These are phyloP conservation scores for Rhizoclosmatium globosum DNA, from an alignment of 192 early-diverging fungal species.

Conservation along the genomic window DNA sequence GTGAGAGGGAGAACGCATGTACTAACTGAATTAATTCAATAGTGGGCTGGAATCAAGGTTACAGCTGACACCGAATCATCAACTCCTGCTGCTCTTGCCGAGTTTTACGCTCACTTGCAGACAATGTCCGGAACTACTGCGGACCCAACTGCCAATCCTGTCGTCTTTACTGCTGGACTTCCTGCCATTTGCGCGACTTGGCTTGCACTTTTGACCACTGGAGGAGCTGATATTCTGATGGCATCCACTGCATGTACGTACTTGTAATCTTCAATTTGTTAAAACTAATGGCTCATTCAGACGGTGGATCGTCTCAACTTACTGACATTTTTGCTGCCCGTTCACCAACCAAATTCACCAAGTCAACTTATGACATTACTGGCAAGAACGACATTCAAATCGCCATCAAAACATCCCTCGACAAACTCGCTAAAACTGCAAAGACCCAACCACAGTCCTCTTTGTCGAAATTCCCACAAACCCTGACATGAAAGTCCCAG, in stretches of 20 bases:
- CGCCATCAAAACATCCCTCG: neutral
- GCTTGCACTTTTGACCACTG: neutral
- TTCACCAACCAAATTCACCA: neutral
- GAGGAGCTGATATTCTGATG: conserved; percentile 9
- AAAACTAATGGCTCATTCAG: no score
- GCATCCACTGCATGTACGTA: neutral
- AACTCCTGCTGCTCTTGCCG: neutral
- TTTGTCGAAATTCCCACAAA: conserved; percentile 14
- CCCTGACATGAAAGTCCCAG: conserved; percentile 7
- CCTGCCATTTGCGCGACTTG: neutral
- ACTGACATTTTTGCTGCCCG: conserved; percentile 5
- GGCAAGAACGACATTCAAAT: conserved; percentile 10
- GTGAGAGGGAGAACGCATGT: no score
- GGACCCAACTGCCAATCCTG: neutral
- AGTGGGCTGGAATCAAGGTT: neutral
- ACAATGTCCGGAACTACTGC: conserved; percentile 10
- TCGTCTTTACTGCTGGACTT: conserved; percentile 4
- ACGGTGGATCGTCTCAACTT: conserved; percentile 10
- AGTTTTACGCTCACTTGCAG: neutral
- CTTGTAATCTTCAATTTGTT: no score
- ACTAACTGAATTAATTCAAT: neutral
- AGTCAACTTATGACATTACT: conserved; percentile 10
- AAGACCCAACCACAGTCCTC: conserved; percentile 11
- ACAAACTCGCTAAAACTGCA: neutral
- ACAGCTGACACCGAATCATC: neutral